Conservation (phyloP, 108 stramenopile species). For the Cylindrotheca fusiformis region DNA sequence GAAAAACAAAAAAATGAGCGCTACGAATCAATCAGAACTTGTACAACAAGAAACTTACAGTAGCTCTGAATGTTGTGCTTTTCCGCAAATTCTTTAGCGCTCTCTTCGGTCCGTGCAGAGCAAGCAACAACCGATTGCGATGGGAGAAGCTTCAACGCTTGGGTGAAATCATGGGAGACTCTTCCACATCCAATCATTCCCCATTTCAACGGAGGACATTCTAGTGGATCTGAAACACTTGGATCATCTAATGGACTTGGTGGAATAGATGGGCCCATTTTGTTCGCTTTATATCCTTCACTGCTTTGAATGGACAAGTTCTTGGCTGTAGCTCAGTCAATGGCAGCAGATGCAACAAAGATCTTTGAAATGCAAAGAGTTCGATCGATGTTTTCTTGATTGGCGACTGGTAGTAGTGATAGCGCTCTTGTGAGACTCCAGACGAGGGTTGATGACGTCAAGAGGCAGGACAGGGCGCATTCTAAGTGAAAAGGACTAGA, state of each 20-base stretch:
- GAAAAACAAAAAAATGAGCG: neutral
- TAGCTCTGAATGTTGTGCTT: conserved; percentile 57
- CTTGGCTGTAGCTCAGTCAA: neutral
- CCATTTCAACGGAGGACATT: conserved; percentile 70
- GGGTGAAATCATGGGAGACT: conserved; percentile 61
- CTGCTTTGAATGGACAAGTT: neutral
- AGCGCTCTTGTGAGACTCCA: too few relatives aligned
- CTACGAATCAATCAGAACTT: neutral
- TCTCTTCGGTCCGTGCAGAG: conserved; percentile 36
- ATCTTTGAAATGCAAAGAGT: too few relatives aligned
- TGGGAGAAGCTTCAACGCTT: conserved; percentile 50
- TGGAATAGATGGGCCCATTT: conserved; percentile 27
- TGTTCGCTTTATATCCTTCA: too few relatives aligned
- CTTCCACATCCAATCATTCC: conserved; percentile 65
- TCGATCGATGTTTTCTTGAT: neutral
- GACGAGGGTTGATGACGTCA: too few relatives aligned
- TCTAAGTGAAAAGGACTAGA: too few relatives aligned
- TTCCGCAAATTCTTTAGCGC: conserved; percentile 48
- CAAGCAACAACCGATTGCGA: conserved; percentile 52
- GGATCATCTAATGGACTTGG: conserved; percentile 54
- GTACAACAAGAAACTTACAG: conserved; percentile 18
- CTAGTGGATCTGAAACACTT: conserved; percentile 29
- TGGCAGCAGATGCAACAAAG: neutral
- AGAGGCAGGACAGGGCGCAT: too few relatives aligned
- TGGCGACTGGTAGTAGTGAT: too few relatives aligned